Conservation (phyloP, 2,329 filamentous ascomycete species). For the Aspergillus ibericus region DNA sequence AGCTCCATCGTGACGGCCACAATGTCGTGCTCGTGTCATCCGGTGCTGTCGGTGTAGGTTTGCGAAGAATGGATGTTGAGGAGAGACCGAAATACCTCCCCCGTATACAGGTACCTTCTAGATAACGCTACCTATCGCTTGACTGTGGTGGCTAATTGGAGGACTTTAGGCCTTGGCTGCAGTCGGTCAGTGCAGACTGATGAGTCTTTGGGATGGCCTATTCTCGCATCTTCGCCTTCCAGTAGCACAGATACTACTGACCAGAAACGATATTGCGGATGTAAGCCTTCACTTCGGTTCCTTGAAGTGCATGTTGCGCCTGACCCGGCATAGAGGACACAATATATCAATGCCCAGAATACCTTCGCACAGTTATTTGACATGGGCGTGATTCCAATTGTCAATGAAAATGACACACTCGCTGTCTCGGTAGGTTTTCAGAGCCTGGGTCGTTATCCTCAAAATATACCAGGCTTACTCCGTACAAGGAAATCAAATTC, state of each 20-base stretch:
- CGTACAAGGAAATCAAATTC: slow-evolving; percentile 85
- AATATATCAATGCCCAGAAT: slow-evolving; percentile 96
- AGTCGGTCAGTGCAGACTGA: slow-evolving; percentile 91
- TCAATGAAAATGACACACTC: slow-evolving; percentile 97
- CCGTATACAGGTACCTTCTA: slow-evolving; percentile 67
- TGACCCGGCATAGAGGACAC: slow-evolving; percentile 63
- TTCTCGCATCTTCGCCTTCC: slow-evolving; percentile 87
- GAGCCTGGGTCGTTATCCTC: background rate
- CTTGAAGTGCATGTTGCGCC: background rate
- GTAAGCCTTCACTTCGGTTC: slow-evolving; percentile 49
- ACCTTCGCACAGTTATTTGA: slow-evolving; percentile 86
- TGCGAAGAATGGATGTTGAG: slow-evolving; percentile 84
- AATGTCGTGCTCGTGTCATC: slow-evolving; percentile 95
- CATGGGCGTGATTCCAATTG: slow-evolving; percentile 96
- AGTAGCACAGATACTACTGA: slow-evolving; percentile 90
- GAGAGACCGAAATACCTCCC: slow-evolving; percentile 87
- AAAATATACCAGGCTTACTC: background rate
- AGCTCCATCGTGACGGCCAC: slow-evolving; percentile 85
- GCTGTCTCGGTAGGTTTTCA: slow-evolving; percentile 67
- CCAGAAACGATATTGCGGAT: slow-evolving; percentile 93
- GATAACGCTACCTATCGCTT: background rate
- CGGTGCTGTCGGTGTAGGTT: slow-evolving; percentile 90
- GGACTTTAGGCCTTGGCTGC: slow-evolving; percentile 73
- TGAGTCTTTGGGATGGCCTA: slow-evolving; percentile 91
- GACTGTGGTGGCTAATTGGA: background rate